Evolutionary conservation across 225 moss, liverwort and hornwort species (phyloP).

Genomic region (Neckera pumila): DNA sequence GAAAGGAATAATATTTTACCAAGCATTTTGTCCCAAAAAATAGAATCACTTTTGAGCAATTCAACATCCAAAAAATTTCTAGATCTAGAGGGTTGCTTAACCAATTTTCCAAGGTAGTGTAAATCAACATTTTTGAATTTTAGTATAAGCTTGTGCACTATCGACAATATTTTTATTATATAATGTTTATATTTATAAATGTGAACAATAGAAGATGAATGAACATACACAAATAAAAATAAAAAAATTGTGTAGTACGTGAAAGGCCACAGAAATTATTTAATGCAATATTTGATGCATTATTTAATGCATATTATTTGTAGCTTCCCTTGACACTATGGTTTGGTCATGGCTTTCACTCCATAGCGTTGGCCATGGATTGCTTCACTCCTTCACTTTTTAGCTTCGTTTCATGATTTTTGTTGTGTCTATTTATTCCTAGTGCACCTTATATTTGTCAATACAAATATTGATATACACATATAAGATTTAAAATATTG

Average conservation of each 20-base stretch:
- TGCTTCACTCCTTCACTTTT: neutral
- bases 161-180: neutral
- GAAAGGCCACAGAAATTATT: neutral
- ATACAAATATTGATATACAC: neutral
- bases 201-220: neutral
- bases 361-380: neutral
- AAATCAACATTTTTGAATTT: too few species aligned
- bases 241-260: fast-evolving
- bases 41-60: too few species aligned
- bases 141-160: too few species aligned
- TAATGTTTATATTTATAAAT: neutral
- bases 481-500: too few species aligned
- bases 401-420: neutral
- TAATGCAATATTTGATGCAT: neutral
- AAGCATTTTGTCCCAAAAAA: too few species aligned
- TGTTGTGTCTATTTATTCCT: fast-evolving
- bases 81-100: too few species aligned
- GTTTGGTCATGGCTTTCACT: neutral
- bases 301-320: neutral
- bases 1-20: too few species aligned
- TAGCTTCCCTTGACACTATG: neutral
- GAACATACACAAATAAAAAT: fast-evolving
- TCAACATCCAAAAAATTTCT: too few species aligned
- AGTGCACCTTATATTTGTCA: neutral
- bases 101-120: too few species aligned